Evolutionary conservation across 1,139 yeast species (phyloP).

Genomic region (Arxiozyma heterogenica): DNA sequence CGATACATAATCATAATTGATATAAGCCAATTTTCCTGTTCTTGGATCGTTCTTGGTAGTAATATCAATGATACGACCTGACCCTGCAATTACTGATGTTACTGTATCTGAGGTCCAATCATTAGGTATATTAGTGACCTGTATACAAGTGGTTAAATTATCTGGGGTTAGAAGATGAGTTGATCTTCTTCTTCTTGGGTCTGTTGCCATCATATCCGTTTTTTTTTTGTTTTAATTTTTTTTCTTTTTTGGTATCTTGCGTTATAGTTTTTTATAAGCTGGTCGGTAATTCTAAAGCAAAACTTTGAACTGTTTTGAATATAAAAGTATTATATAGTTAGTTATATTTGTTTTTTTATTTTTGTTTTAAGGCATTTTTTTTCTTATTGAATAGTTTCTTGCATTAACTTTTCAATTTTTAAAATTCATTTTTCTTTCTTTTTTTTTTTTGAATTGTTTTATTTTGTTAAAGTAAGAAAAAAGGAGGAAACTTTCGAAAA

Average conservation of each 20-base stretch:
- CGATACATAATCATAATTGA: constrained; percentile 20
- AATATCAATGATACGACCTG: constrained; percentile 25
- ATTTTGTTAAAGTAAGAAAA: no score
- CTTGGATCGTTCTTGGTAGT: constrained; percentile 24
- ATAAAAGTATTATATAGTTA: no score
- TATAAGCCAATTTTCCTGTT: constrained; percentile 22
- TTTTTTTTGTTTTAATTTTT: neutral
- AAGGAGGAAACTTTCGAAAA: no score
- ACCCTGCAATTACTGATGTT: constrained; percentile 29
- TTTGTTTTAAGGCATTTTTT: no score
- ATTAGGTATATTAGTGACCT: constrained; percentile 22
- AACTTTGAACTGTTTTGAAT: neutral
- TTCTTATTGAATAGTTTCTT: neutral
- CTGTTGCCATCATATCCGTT: constrained; percentile 11
- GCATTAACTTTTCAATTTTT: no score
- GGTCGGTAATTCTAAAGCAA: neutral
- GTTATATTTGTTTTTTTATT: no score
- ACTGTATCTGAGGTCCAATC: constrained; percentile 26
- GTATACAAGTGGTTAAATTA: constrained; percentile 24
- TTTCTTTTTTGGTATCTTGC: neutral
- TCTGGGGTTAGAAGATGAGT: constrained; percentile 28
- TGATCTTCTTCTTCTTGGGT: constrained; percentile 26
- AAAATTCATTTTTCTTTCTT: no score
- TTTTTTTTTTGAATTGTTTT: no score
- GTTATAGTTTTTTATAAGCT: neutral